Evolutionary conservation across 768 basidiomycete genomes (phyloP).

Genomic region (Pleurotus ostreatus): DNA sequence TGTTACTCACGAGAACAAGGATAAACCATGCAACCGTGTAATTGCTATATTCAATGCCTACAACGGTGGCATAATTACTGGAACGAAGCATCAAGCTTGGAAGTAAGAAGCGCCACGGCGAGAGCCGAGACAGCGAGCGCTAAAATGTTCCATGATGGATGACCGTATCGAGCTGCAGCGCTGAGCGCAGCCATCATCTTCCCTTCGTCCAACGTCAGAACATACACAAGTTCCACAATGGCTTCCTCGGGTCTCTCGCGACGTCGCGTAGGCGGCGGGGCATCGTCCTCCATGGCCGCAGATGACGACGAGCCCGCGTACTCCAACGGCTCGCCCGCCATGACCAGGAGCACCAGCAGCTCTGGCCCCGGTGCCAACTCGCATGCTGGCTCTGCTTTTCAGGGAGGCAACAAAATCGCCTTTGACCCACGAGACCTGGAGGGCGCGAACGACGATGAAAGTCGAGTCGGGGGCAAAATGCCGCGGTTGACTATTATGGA

Average conservation of each 20-base stretch:
- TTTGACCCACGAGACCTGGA: constrained; percentile 90
- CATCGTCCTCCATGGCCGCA: constrained; percentile 30
- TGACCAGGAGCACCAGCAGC: constrained; percentile 14
- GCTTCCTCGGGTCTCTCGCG: constrained; percentile 52
- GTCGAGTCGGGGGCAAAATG: constrained; percentile 60
- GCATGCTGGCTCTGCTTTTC: constrained; percentile 81
- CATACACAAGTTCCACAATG: constrained; percentile 26
- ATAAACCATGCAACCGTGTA: neutral
- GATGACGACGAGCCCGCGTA: constrained; percentile 28
- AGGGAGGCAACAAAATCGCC: constrained; percentile 84
- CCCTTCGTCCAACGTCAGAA: neutral
- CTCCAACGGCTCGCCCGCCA: constrained; percentile 12
- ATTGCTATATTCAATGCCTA: neutral
- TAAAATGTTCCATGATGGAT: constrained; percentile 1
- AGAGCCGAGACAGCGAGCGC: constrained; percentile 3
- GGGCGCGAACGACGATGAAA: constrained; percentile 58
- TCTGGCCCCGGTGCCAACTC: constrained; percentile 22
- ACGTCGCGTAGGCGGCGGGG: constrained; percentile 45
- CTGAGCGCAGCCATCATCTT: constrained; percentile 4
- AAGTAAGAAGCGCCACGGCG: neutral
- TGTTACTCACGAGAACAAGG: no score
- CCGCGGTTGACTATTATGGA: constrained; percentile 94
- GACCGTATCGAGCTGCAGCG: neutral
- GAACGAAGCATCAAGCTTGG: neutral
- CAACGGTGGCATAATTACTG: neutral